Evolutionary conservation across 345 rosid genomes (phyloP), one percentile per base, ranked within the genome.

Genomic region (Gynandropsis gynandra): DNA sequence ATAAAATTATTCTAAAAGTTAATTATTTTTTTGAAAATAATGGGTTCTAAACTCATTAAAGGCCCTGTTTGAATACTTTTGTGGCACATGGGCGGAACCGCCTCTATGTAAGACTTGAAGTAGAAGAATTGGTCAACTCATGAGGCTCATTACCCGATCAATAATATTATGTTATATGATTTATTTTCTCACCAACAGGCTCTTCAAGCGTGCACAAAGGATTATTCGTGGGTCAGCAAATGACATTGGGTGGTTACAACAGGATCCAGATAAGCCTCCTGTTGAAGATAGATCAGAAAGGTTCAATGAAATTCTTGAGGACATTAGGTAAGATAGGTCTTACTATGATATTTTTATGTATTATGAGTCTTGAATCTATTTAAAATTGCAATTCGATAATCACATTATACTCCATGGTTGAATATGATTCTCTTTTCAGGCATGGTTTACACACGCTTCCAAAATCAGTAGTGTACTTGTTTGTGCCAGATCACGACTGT

Each of bases 141-240:
- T n/a, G n/a, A n/a, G n/a, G n/a, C n/a, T n/a, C n/a, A n/a, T n/a
- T n/a, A n/a, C n/a, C n/a, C n/a, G n/a, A n/a, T n/a, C n/a, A n/a
- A n/a, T n/a, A n/a, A n/a, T n/a, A n/a, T n/a, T n/a, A n/a, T n/a
- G n/a, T 32, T 64, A 27, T 42, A 18, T 32, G 37, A 18, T 27
- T 51, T 10, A 11, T 47, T 40, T 8, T 27, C 29, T 24, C 14
- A 52, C 40, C 39, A 56, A 52, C 74, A 92, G 98, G 65, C 93
- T 92, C 59, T 62, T 92, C 55, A 95, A 92, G 62, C 79, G 88
- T 15, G 95, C 89, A 34, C 70, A 86, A 55, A 85, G 82, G 72
- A 92, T 94, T 32, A 95, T 92, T 58, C 90, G 82, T 39, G 98
- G 98, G 39, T 87, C 98, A 4, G 97, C 95, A 37, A 86, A 85